Conservation (phyloP, 176 grass and related monocot genomes). For the Eragrostis curvula region DNA sequence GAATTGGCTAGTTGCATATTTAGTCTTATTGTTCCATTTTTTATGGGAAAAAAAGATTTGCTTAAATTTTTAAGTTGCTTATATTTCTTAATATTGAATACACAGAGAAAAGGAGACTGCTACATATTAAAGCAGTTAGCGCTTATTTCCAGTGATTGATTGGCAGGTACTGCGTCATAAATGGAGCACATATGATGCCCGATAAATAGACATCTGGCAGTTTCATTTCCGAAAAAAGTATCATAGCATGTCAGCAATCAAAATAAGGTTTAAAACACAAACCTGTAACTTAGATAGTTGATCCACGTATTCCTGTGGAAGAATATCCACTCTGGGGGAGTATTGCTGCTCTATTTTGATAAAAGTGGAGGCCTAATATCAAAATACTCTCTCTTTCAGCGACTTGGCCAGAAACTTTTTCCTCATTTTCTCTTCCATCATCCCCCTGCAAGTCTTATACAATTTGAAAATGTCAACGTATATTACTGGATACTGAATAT, state of each 20-base stretch:
- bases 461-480: no score
- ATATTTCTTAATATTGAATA: no score
- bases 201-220: not conserved
- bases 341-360: conserved; percentile 97
- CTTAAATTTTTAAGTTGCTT: no score
- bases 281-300: conserved; percentile 96
- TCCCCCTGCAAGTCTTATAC: conserved; percentile 32
- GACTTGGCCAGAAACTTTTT: conserved; percentile 85
- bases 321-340: conserved; percentile 95
- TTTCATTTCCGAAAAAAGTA: conserved; percentile 14
- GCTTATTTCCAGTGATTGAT: no score
- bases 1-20: no score
- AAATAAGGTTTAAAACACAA: conserved; percentile 28
- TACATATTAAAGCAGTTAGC: no score
- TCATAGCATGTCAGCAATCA: not conserved
- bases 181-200: no score
- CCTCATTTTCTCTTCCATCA: conserved; percentile 83
- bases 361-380: conserved; percentile 93
- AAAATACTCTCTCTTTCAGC: conserved; percentile 91
- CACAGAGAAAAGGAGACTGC: no score
- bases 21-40: no score
- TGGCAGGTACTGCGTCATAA: no score
- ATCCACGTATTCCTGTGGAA: conserved; percentile 94
- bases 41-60: no score
- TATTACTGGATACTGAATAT: no score